Evolutionary conservation across 176 grass and related monocot genomes (phyloP).

Genomic region (Canna indica): DNA sequence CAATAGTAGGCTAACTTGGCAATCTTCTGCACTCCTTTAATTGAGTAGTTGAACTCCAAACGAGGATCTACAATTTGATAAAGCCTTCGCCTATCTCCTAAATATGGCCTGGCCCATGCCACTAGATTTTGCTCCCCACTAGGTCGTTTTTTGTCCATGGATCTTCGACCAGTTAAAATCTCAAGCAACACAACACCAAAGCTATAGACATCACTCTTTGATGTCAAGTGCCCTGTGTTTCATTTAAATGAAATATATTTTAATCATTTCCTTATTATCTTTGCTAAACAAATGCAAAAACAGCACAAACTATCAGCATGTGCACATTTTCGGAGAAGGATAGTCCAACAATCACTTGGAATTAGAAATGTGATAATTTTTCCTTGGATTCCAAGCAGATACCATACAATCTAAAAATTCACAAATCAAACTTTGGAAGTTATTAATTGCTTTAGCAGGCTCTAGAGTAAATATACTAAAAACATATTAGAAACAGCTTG

Average conservation of each 20-base stretch:
- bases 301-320: not conserved
- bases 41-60: conserved; percentile 14
- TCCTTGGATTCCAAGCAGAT: not conserved
- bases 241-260: not conserved
- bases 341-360: too few species aligned
- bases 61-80: conserved; percentile 11
- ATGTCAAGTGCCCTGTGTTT: conserved; percentile 11
- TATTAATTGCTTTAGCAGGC: not conserved
- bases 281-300: not conserved
- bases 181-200: conserved; percentile 18
- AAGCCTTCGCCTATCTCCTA: conserved; percentile 7
- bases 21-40: conserved; percentile 13
- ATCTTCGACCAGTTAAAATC: conserved; percentile 11
- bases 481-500: too few species aligned
- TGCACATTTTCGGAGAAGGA: too few species aligned
- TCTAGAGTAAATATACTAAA: too few species aligned
- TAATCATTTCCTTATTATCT: not conserved
- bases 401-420: not conserved
- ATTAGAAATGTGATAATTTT: too few species aligned
- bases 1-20: conserved; percentile 9
- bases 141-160: conserved; percentile 8
- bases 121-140: conserved; percentile 12
- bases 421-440: not conserved
- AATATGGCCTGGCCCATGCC: conserved; percentile 1
- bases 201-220: conserved; percentile 15